Evolutionary conservation across 1,139 yeast species (phyloP).

Genomic region (Lizanozyma gosingica): DNA sequence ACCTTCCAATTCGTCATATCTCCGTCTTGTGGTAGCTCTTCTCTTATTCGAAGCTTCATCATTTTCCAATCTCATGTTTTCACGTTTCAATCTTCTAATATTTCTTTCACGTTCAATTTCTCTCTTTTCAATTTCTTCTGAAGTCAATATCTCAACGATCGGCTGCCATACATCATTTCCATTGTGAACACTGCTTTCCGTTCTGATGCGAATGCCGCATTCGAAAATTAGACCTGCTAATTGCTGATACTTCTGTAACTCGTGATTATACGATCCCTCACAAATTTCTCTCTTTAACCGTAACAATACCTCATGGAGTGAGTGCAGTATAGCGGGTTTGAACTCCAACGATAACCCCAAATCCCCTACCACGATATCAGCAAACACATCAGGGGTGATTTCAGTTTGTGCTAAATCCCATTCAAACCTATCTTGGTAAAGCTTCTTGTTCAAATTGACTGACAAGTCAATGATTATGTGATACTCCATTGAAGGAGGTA

Average conservation of each 20-base stretch:
- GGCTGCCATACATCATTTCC: conserved; percentile 82
- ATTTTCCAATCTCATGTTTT: conserved; percentile 58
- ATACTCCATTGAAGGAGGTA: conserved; percentile 55
- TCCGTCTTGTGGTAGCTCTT: conserved; percentile 44
- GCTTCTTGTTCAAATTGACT: conserved; percentile 72
- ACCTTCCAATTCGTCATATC: conserved; percentile 47
- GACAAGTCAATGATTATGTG: conserved; percentile 78
- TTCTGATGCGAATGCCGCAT: conserved; percentile 35
- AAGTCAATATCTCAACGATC: conserved; percentile 71
- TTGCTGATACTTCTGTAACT: conserved; percentile 37
- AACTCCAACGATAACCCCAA: conserved; percentile 81
- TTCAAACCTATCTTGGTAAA: conserved; percentile 88
- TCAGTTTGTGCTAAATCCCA: conserved; percentile 74
- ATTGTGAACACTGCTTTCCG: conserved; percentile 36
- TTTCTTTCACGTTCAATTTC: conserved; percentile 94
- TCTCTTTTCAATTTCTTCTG: conserved; percentile 89
- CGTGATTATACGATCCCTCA: conserved; percentile 60
- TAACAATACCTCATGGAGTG: conserved; percentile 72
- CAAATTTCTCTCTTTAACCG: conserved; percentile 74
- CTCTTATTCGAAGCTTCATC: conserved; percentile 31
- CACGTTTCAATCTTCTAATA: conserved; percentile 85
- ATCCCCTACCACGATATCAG: conserved; percentile 73
- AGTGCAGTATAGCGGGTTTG: conserved; percentile 81
- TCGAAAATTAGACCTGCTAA: conserved; percentile 36
- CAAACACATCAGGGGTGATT: conserved; percentile 77